Evolutionary conservation across 108 stramenopile species (phyloP).

Genomic region (Conticribra weissflogii): DNA sequence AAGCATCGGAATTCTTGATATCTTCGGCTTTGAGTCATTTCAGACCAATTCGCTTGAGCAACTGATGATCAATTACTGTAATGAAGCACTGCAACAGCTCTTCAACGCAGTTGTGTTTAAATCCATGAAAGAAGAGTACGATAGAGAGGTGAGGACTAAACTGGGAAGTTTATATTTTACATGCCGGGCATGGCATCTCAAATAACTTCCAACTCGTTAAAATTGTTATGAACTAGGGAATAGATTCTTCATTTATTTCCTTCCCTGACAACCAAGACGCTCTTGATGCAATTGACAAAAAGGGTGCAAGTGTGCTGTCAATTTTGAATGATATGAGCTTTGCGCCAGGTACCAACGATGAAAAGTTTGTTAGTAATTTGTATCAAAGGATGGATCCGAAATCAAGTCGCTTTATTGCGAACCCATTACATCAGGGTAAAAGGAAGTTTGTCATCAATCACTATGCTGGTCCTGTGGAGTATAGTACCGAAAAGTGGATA

Average conservation of each 20-base stretch:
- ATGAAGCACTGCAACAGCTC: constrained; percentile 98
- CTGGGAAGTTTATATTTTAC: too few relatives aligned
- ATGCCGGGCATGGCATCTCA: too few relatives aligned
- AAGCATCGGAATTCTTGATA: constrained; percentile 95
- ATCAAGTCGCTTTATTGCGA: constrained; percentile 63
- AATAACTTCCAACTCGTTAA: too few relatives aligned
- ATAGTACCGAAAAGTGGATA: constrained; percentile 85
- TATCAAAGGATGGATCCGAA: constrained; percentile 82
- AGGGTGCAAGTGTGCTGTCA: constrained; percentile 87
- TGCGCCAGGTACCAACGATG: constrained; percentile 85
- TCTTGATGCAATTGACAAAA: constrained; percentile 94
- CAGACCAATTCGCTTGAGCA: constrained; percentile 91
- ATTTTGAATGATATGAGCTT: constrained; percentile 94
- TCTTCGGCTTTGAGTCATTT: constrained; percentile 97
- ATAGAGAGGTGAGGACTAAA: constrained; percentile 90
- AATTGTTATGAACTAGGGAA: too few relatives aligned
- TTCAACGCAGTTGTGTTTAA: constrained; percentile 99
- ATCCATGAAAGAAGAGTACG: constrained; percentile 95
- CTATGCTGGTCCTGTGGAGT: constrained; percentile 91
- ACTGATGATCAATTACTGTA: constrained; percentile 97
- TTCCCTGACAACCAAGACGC: constrained; percentile 98
- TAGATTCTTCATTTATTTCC: constrained; percentile 66
- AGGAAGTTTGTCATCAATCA: constrained; percentile 87
- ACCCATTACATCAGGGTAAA: constrained; percentile 66
- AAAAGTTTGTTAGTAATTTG: constrained; percentile 87